Base-by-base conservation (phyloP, 371 early-diverging fungal genomes). In the Mortierella sp. region DNA sequence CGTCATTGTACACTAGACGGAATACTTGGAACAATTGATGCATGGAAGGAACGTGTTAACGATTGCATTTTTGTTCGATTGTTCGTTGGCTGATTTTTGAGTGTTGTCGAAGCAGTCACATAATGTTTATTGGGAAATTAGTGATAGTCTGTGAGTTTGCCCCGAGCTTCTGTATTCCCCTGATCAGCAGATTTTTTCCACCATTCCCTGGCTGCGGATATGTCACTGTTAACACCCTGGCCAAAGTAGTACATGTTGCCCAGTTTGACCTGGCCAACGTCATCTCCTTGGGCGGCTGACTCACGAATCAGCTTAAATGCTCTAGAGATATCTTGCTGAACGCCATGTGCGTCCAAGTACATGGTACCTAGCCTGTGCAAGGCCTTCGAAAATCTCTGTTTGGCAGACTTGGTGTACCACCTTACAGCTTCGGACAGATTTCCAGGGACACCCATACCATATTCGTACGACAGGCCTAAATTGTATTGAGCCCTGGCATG, bases 381-480 rank as follows among this genome's bases (percentile, higher is more conserved):
- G 19, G 47, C 47, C 4, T 3, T 13, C 3, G 47, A 4, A 19
- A 4, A 47, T 13, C 47, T 11, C 19, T 47, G 47, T 3, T 10
- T 47, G 13, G 47, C 47, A 10, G 47, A 47, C 47, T 47, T 47
- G 47, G 4, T 1, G 11, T 47, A 47, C 47, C 47, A 47, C 19
- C 16, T 11, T 16, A 10, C 47, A 19, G 47, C 47, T 19, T 47
- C 11, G 47, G 47, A 9, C 47, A 0, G 0, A 19, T 47, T 47
- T 19, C 16, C 11, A 16, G 4, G 19, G 11, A 47, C 36, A 22
- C 84, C 85, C 24, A 74, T 69, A 15, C 90, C 90, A 36, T 90
- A 84, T 45, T 78, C 67, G 40, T 86, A 82, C 55, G 85, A 84
- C 55, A 89, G 74, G 58, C 88, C 88, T 21, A 90, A 67, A 41